Evolutionary conservation across 176 grass and related monocot species (phyloP).

Genomic region (Rhynchospora breviuscula): DNA sequence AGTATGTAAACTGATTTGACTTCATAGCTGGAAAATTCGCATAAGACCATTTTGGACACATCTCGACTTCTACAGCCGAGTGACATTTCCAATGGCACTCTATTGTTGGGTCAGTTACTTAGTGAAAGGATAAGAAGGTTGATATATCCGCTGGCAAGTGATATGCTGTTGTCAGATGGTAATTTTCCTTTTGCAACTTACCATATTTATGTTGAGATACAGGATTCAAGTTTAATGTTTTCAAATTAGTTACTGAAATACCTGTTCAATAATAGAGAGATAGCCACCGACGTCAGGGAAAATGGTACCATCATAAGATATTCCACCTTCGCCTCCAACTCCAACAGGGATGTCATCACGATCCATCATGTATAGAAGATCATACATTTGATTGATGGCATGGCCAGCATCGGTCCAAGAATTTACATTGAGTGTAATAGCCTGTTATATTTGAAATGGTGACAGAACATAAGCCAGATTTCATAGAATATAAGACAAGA

Average conservation of each 20-base stretch:
- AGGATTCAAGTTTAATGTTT: not conserved
- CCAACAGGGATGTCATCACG: conserved; percentile 73
- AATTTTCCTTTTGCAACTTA: not conserved
- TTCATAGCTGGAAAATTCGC: not conserved
- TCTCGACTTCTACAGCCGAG: not conserved
- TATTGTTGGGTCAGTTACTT: not conserved
- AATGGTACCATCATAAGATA: conserved; percentile 38
- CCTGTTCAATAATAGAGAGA: conserved; percentile 73
- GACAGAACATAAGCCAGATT: not conserved
- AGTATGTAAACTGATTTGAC: not conserved
- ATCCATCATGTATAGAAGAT: conserved; percentile 82
- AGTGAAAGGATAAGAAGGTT: not conserved
- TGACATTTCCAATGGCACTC: not conserved
- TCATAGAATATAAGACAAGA: not conserved
- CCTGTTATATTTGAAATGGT: conserved; percentile 25
- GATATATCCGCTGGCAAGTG: not conserved
- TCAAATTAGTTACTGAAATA: conserved; percentile 1
- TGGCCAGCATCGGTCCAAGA: conserved; percentile 80
- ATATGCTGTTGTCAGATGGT: not conserved
- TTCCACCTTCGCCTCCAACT: conserved; percentile 73
- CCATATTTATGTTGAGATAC: not conserved
- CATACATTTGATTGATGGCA: conserved; percentile 73
- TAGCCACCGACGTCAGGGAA: conserved; percentile 56
- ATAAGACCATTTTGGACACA: not conserved
- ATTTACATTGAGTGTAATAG: conserved; percentile 67